Evolutionary conservation across 1,284 basidiomycete genomes (phyloP).

Genomic region (Leccinum variabile): DNA sequence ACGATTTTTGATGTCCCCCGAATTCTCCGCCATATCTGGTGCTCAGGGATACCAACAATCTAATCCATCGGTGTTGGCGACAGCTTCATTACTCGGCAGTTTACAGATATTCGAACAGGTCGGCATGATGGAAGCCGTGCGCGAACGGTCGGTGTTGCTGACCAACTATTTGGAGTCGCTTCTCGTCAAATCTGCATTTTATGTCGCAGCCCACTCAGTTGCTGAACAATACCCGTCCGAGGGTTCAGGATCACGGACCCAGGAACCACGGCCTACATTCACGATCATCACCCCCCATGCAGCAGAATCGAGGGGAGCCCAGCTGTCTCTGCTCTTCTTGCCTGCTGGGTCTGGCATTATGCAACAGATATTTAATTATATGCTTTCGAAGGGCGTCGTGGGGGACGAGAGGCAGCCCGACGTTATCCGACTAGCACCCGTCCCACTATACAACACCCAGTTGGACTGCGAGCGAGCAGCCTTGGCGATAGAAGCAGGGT

Average conservation of each 20-base stretch:
- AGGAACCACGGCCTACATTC: slow-evolving; percentile 50
- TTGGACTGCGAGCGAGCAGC: slow-evolving; percentile 75
- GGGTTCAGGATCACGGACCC: slow-evolving; percentile 11
- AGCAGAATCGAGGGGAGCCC: slow-evolving; percentile 72
- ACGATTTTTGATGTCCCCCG: slow-evolving; percentile 88
- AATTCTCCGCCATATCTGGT: slow-evolving; percentile 82
- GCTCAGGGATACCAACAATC: slow-evolving; percentile 96
- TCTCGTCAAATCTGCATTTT: slow-evolving; percentile 63
- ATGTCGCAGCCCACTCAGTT: slow-evolving; percentile 46
- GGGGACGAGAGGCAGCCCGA: slow-evolving; percentile 89
- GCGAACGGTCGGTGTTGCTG: slow-evolving; percentile 68
- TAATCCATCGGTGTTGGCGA: slow-evolving; percentile 83
- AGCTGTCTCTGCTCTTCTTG: slow-evolving; percentile 81
- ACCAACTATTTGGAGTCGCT: slow-evolving; percentile 72
- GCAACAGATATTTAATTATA: slow-evolving; percentile 62
- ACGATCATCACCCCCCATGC: slow-evolving; percentile 85
- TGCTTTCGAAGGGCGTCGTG: slow-evolving; percentile 75
- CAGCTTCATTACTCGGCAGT: slow-evolving; percentile 79
- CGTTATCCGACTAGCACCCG: slow-evolving; percentile 85
- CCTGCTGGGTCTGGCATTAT: slow-evolving; percentile 65
- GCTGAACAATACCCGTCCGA: slow-evolving; percentile 34
- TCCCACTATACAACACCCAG: slow-evolving; percentile 81
- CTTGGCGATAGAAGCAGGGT: slow-evolving; percentile 58
- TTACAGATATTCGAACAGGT: slow-evolving; percentile 78
- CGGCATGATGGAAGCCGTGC: slow-evolving; percentile 70